Evolutionary conservation across 345 rosid species (phyloP).

Genomic region (Gossypium turneri): DNA sequence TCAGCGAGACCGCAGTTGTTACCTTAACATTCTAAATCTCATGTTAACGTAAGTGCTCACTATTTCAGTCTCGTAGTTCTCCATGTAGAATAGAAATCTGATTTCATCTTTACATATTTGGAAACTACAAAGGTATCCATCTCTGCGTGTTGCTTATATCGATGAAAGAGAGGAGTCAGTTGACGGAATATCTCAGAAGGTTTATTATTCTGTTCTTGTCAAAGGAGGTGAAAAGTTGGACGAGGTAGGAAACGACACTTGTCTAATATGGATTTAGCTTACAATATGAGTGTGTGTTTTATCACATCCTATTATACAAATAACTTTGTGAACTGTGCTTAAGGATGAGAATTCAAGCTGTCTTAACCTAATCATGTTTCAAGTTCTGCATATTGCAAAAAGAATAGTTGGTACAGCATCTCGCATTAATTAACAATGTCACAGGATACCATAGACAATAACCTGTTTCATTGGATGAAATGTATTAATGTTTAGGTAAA

Average conservation of each 20-base stretch:
- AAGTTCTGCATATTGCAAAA: background rate
- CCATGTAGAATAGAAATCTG: background rate
- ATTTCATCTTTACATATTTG: conserved; percentile 16
- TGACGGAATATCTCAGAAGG: conserved; percentile 49
- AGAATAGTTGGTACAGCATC: background rate
- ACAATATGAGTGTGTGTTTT: background rate
- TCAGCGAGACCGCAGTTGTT: conserved; percentile 49
- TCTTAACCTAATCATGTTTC: background rate
- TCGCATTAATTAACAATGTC: background rate
- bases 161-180: conserved; percentile 74
- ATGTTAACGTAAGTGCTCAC: conserved; percentile 66
- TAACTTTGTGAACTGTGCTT: background rate
- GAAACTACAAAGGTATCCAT: conserved; percentile 59
- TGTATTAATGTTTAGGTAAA: background rate
- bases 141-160: conserved; percentile 89
- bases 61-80: conserved; percentile 6
- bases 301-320: background rate
- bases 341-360: background rate
- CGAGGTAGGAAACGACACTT: conserved; percentile 48
- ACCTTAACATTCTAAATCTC: conserved; percentile 73
- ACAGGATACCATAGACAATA: background rate
- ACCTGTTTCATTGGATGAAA: background rate
- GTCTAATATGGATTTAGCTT: conserved; percentile 9
- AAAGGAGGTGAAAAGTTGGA: conserved; percentile 75
- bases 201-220: conserved; percentile 80